Evolutionary conservation across 2,329 filamentous ascomycete species (phyloP).

Genomic region (Colletotrichum chrysophilum): DNA sequence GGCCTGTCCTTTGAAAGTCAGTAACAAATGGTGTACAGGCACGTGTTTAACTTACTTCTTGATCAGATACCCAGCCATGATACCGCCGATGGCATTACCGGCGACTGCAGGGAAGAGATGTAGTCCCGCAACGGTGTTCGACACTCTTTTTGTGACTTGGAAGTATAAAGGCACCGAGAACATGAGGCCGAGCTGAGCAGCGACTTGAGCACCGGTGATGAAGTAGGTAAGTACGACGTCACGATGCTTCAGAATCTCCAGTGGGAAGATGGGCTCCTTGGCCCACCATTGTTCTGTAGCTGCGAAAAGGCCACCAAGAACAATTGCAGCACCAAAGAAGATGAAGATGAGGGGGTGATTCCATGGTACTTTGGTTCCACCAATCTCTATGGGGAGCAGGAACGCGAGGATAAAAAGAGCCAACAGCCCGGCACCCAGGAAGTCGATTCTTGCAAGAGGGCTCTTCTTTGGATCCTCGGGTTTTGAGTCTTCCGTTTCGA

Average conservation of each 20-base stretch:
- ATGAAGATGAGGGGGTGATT: slow-evolving; percentile 49
- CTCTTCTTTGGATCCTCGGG: slow-evolving; percentile 24
- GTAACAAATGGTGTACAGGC: background rate
- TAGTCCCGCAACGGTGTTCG: slow-evolving; percentile 61
- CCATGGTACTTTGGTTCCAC: slow-evolving; percentile 62
- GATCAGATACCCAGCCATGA: slow-evolving; percentile 64
- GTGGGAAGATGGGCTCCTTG: slow-evolving; percentile 62
- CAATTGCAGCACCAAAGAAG: slow-evolving; percentile 34
- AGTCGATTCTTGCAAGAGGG: slow-evolving; percentile 53
- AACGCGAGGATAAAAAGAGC: slow-evolving; percentile 64
- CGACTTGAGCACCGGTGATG: slow-evolving; percentile 56
- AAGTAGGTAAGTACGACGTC: slow-evolving; percentile 59
- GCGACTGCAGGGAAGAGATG: slow-evolving; percentile 72
- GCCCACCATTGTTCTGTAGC: slow-evolving; percentile 34
- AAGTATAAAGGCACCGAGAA: slow-evolving; percentile 74
- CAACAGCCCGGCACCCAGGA: slow-evolving; percentile 60
- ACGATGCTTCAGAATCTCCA: slow-evolving; percentile 55
- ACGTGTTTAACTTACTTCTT: slow-evolving; percentile 36
- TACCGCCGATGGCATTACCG: slow-evolving; percentile 69
- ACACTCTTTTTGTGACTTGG: slow-evolving; percentile 63
- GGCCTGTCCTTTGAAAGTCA: slow-evolving; percentile 52
- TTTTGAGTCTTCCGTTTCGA: background rate
- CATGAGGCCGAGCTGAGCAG: slow-evolving; percentile 60
- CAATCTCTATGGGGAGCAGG: slow-evolving; percentile 58
- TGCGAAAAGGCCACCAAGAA: slow-evolving; percentile 11